These are phyloP conservation scores for Coemansia sp. DNA, from an alignment of 192 early-diverging fungal genomes.

Conservation along the genomic window DNA sequence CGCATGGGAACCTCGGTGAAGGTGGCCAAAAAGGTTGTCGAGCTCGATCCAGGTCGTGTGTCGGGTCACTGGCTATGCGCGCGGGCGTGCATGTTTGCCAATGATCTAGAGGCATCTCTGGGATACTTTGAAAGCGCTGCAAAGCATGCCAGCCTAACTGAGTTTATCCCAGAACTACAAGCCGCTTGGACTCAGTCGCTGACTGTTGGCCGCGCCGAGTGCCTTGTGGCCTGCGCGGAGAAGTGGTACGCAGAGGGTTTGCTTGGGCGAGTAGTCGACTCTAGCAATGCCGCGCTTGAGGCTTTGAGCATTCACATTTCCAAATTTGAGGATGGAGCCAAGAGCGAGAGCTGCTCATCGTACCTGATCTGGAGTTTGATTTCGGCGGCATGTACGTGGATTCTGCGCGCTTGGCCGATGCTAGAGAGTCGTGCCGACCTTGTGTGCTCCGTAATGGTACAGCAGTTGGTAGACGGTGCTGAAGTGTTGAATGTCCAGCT, in stretches of 20 bases:
- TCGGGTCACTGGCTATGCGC: conserved; percentile 49
- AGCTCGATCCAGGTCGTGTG: conserved; percentile 62
- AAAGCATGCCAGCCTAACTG: neutral
- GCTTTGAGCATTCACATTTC: neutral
- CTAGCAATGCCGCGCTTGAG: conserved; percentile 55
- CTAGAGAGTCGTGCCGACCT: conserved; percentile 18
- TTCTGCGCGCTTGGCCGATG: conserved; percentile 8
- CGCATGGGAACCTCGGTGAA: conserved; percentile 45
- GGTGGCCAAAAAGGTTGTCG: conserved; percentile 73
- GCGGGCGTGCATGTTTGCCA: conserved; percentile 24
- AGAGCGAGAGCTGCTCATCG: conserved; percentile 29
- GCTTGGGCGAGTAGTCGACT: conserved; percentile 68
- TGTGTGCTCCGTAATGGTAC: neutral
- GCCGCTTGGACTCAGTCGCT: conserved; percentile 29
- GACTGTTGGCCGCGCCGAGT: conserved; percentile 28
- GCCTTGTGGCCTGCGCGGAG: conserved; percentile 33
- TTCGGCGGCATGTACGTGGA: conserved; percentile 60
- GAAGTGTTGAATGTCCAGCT: neutral
- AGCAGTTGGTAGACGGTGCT: neutral
- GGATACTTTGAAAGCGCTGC: conserved; percentile 16
- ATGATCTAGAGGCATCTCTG: conserved; percentile 21
- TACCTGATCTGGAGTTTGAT: conserved; percentile 67
- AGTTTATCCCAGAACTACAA: conserved; percentile 6
- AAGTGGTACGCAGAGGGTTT: conserved; percentile 58
- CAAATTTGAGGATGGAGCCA: conserved; percentile 10